Conservation (phyloP, 73 alveolate species). For the Paramecium pentaurelia region DNA sequence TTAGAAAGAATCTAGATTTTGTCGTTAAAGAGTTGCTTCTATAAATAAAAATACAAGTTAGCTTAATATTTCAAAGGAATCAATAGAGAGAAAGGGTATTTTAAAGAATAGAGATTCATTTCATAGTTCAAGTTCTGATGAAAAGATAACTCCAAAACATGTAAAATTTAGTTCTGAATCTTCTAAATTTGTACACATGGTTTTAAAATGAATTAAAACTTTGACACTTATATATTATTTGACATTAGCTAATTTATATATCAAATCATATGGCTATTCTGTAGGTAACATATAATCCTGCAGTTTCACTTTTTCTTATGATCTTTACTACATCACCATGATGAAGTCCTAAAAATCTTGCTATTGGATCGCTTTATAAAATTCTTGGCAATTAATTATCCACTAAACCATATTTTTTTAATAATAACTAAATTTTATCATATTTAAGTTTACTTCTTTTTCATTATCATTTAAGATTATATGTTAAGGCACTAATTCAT, state of each 20-base stretch:
- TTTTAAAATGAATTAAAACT: background rate
- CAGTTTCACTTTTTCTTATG: constrained; percentile 95
- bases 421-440: background rate
- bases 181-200: background rate
- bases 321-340: constrained; percentile 94
- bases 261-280: constrained; percentile 79
- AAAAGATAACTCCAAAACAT: background rate
- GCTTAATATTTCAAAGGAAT: background rate
- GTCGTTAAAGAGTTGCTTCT: background rate
- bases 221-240: background rate
- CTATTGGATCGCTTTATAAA: background rate
- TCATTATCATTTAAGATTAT: background rate
- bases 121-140: background rate
- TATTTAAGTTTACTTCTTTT: background rate
- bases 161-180: background rate
- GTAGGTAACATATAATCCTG: constrained; percentile 97
- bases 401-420: background rate
- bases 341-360: constrained; percentile 70
- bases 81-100: background rate
- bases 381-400: constrained; percentile 42
- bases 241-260: background rate
- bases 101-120: background rate
- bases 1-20: background rate
- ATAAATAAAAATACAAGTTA: background rate
- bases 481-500: constrained; percentile 46